Conservation (phyloP, 345 rosid species). For the Passiflora organensis region DNA sequence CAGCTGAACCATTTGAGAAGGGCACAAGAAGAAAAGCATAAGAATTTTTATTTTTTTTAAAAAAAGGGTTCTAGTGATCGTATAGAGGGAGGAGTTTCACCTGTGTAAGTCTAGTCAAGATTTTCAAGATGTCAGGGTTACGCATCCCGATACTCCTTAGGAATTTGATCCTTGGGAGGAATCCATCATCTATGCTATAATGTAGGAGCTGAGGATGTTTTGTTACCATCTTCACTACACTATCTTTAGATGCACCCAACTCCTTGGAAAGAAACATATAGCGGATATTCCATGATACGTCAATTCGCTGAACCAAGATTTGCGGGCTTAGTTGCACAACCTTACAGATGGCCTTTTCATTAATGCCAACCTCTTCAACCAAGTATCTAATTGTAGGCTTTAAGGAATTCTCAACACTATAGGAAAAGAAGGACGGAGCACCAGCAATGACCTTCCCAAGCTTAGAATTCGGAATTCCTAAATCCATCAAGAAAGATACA, state of each 20-base stretch:
- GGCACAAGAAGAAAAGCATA: too few relatives aligned
- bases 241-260: conserved; percentile 85
- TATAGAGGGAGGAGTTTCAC: conserved; percentile 31
- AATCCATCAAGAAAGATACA: conserved; percentile 64
- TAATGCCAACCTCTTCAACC: conserved; percentile 94
- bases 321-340: conserved; percentile 96
- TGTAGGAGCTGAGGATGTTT: conserved; percentile 95
- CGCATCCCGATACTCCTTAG: conserved; percentile 84
- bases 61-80: too few relatives aligned
- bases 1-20: too few relatives aligned
- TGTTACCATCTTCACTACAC: conserved; percentile 84
- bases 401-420: conserved; percentile 83
- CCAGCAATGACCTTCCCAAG: conserved; percentile 78
- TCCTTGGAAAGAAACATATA: conserved; percentile 81
- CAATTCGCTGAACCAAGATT: conserved; percentile 89
- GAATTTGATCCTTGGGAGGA: conserved; percentile 88
- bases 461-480: conserved; percentile 75
- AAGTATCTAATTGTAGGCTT: conserved; percentile 88
- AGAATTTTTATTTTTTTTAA: too few relatives aligned
- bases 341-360: conserved; percentile 66
- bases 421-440: conserved; percentile 76
- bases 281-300: conserved; percentile 88
- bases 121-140: conserved; percentile 79
- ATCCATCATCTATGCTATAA: conserved; percentile 87
- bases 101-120: conserved; percentile 94